Conservation (phyloP, 306 rosid genomes). For the Quercus cerris region DNA sequence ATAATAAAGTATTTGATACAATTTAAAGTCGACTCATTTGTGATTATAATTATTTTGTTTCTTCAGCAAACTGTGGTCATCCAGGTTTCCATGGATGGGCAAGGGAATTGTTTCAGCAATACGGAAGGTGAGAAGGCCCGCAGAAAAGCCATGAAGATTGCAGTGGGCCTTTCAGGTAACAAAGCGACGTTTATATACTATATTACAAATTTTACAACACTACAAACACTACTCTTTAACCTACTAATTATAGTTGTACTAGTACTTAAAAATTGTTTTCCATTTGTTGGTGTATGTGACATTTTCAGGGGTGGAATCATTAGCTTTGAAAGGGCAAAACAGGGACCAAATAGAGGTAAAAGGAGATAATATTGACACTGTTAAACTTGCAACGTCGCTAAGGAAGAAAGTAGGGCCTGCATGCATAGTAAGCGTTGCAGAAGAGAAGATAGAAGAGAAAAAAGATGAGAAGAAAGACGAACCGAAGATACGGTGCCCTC, state of each 20-base stretch:
- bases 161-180: constrained; percentile 34
- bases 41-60: neutral
- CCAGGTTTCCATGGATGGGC: constrained; percentile 19
- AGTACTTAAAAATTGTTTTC: neutral
- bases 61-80: constrained; percentile 38
- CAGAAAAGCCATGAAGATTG: constrained; percentile 30
- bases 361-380: constrained; percentile 27
- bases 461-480: neutral
- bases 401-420: constrained; percentile 31
- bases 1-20: no score
- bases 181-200: no score
- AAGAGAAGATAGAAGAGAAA: neutral
- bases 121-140: neutral
- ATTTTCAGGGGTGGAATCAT: constrained; percentile 20
- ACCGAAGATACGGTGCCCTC: neutral
- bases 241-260: no score
- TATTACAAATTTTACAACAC: neutral
- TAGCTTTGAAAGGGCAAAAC: neutral
- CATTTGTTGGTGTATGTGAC: no score
- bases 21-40: no score
- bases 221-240: no score
- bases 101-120: neutral
- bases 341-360: constrained; percentile 29
- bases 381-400: constrained; percentile 20
- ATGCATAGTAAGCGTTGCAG: constrained; percentile 22